These are phyloP conservation scores for Naganishia vaughanmartiniae DNA, from an alignment of 768 basidiomycete species.

Conservation along the genomic window DNA sequence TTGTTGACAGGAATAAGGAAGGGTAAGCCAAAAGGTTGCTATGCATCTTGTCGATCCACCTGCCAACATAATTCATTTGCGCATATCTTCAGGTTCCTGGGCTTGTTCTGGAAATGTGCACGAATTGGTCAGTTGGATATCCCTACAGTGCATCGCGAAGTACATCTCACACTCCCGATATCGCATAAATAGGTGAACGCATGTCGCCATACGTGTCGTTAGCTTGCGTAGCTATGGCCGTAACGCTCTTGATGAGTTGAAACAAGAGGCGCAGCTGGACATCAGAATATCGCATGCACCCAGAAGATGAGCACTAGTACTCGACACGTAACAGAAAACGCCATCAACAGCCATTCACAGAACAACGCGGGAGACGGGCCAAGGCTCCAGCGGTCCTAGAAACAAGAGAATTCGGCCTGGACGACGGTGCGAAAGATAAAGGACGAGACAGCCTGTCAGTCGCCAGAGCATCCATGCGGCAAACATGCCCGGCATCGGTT, in stretches of 20 bases:
- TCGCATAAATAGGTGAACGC: constrained; percentile 68
- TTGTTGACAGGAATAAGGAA: constrained; percentile 89
- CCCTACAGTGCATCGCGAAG: neutral
- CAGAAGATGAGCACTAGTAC: neutral
- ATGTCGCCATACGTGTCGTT: constrained; percentile 93
- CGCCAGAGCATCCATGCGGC: no score
- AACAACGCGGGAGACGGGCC: neutral
- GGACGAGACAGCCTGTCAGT: no score
- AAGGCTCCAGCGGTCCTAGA: neutral
- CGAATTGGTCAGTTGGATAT: constrained; percentile 69
- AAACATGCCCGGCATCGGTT: no score
- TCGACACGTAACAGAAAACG: neutral
- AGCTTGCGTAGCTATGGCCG: constrained; percentile 89
- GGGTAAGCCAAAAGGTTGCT: constrained; percentile 61
- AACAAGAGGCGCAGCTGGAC: neutral
- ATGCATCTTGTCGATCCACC: neutral
- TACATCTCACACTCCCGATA: neutral
- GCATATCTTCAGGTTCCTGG: constrained; percentile 66
- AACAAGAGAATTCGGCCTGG: no score
- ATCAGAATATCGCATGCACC: neutral
- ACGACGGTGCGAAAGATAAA: no score
- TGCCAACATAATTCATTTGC: neutral
- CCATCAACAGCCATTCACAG: neutral
- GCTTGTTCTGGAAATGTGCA: constrained; percentile 91
- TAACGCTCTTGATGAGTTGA: constrained; percentile 59